A percentile compares a stretch with the other conserved stretches of the same genome.
These are phyloP conservation scores for Epichloe brachyelytri DNA, from an alignment of 2,329 filamentous ascomycete species.

Conservation along the genomic window DNA sequence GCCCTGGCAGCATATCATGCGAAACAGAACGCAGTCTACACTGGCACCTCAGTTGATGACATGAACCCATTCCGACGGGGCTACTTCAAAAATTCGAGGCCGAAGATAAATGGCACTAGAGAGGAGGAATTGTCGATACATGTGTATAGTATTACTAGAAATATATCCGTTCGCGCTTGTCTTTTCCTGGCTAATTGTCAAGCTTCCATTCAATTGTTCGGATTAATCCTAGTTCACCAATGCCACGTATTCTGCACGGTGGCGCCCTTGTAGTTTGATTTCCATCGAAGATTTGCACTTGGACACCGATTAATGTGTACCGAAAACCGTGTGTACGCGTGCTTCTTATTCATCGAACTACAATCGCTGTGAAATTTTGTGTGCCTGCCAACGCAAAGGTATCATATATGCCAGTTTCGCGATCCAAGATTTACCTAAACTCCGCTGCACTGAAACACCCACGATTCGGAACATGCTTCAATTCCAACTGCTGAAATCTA, in stretches of 20 bases:
- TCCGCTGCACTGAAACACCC: slow-evolving; percentile 81
- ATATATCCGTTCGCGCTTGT: background rate
- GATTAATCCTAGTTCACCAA: background rate
- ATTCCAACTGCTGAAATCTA: slow-evolving; percentile 84
- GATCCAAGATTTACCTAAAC: slow-evolving; percentile 38
- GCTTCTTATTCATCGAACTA: background rate
- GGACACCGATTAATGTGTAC: background rate
- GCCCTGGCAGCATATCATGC: slow-evolving; percentile 25
- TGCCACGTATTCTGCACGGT: background rate
- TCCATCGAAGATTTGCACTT: background rate
- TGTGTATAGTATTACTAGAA: background rate
- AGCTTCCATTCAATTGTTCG: background rate
- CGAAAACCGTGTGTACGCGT: background rate
- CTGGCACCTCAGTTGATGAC: slow-evolving; percentile 42
- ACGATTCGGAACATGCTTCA: slow-evolving; percentile 74
- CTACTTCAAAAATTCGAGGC: slow-evolving; percentile 43
- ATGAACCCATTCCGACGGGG: slow-evolving; percentile 47
- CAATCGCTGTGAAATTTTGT: background rate
- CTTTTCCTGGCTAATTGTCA: background rate
- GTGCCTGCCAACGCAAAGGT: background rate
- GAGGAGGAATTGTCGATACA: background rate
- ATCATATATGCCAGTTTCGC: background rate
- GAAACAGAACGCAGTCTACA: slow-evolving; percentile 16
- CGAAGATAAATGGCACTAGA: background rate
- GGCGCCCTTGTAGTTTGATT: background rate